Conservation (phyloP, 2,329 filamentous ascomycete genomes). For the Harringtonia aguacate region DNA sequence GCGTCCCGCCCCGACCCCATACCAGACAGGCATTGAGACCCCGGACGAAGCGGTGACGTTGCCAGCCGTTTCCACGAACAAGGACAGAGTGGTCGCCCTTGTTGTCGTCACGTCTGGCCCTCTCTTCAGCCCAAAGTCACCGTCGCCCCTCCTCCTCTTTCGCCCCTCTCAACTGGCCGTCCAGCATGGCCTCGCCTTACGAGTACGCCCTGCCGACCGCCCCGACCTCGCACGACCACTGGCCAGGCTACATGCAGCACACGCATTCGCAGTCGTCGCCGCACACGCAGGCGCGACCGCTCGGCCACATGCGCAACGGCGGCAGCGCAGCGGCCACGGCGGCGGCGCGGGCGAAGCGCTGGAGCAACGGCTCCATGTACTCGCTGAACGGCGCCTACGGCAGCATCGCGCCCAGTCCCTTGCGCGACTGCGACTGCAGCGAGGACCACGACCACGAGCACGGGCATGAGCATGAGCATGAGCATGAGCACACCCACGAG, state of each 20-base stretch:
- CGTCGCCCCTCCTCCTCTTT: too few relatives aligned
- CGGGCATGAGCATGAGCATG: slow-evolving; percentile 7
- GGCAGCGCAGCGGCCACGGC: slow-evolving; percentile 4
- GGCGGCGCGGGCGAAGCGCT: slow-evolving; percentile 2
- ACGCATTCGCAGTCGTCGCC: slow-evolving; percentile 22
- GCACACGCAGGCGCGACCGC: slow-evolving; percentile 19
- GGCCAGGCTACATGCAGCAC: slow-evolving; percentile 21
- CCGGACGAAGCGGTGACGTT: too few relatives aligned
- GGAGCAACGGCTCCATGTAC: slow-evolving; percentile 13
- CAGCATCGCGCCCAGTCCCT: too few relatives aligned
- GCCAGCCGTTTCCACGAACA: too few relatives aligned
- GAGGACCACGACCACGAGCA: slow-evolving; percentile 18
- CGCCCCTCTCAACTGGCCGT: slow-evolving; percentile 5
- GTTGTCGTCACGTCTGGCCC: too few relatives aligned
- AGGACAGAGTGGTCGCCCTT: too few relatives aligned
- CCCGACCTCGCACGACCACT: slow-evolving; percentile 27
- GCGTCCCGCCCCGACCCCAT: too few relatives aligned
- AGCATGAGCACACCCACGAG: slow-evolving; percentile 10
- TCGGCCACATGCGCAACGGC: slow-evolving; percentile 20
- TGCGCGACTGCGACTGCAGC: not conserved
- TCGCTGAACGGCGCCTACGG: slow-evolving; percentile 4
- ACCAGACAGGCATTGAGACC: too few relatives aligned
- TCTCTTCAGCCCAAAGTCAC: too few relatives aligned
- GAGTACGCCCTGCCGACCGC: slow-evolving; percentile 41
- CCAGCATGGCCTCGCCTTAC: slow-evolving; percentile 40